A percentile compares a stretch with the other conserved stretches of the same genome.
phyloP scores from a whole-genome alignment of 495 filamentous ascomycete species.

The Hyaloscypha variabilis region DNA sequence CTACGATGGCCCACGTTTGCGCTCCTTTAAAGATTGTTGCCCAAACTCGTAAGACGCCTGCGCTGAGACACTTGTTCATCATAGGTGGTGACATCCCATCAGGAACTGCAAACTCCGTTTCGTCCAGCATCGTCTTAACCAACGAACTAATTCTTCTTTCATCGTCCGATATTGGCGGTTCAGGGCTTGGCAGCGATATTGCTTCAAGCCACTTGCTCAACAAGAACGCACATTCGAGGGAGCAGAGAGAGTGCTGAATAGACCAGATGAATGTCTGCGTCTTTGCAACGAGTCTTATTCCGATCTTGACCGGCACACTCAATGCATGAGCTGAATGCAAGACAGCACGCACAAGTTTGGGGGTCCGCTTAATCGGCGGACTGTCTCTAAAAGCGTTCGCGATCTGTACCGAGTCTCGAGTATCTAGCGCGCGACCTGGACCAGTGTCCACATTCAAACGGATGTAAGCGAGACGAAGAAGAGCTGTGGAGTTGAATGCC shows the following conservation, averaged over 20 bases:
- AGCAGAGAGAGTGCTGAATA: constrained; percentile 70
- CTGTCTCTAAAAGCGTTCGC: constrained; percentile 60
- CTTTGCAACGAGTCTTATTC: constrained; percentile 67
- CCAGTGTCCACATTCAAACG: constrained; percentile 64
- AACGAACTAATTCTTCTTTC: constrained; percentile 1
- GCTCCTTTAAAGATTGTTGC: constrained; percentile 1
- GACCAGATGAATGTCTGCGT: constrained; percentile 71
- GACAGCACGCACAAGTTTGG: constrained; percentile 60
- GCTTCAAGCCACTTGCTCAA: constrained; percentile 57
- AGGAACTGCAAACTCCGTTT: constrained; percentile 4
- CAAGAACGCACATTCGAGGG: constrained; percentile 69
- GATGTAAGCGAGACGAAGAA: constrained; percentile 68
- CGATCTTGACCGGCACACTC: constrained; percentile 66
- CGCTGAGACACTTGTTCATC: constrained; percentile 4
- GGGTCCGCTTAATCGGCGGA: constrained; percentile 59
- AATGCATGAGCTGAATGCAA: constrained; percentile 69
- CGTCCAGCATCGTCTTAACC: constrained; percentile 1
- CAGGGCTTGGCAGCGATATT: constrained; percentile 35
- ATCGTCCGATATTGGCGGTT: constrained; percentile 1
- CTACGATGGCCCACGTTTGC: constrained; percentile 4
- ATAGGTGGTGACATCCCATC: not conserved
- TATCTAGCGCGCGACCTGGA: constrained; percentile 62
- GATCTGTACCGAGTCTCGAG: constrained; percentile 60
- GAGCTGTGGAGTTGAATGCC: constrained; percentile 66
- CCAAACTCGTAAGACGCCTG: constrained; percentile 1